Conservation (phyloP, 495 filamentous ascomycete species). For the Neurospora cerealis region DNA sequence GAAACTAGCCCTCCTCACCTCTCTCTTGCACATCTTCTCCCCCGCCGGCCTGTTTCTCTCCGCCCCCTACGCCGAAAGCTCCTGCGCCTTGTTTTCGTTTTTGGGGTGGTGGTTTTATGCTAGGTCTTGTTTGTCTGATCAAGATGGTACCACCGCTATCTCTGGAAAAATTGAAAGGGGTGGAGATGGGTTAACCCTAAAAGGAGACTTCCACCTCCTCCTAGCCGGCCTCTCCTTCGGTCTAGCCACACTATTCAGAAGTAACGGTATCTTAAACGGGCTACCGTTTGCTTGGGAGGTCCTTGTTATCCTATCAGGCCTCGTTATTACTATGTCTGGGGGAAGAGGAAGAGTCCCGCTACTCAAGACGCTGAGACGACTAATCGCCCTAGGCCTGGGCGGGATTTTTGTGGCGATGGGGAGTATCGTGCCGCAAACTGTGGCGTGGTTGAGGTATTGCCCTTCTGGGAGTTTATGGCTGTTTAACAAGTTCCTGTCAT, state of each 20-base stretch:
- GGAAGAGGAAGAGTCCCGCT: slow-evolving; percentile 2
- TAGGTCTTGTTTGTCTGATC: slow-evolving; percentile 32
- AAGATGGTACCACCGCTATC: slow-evolving; percentile 12
- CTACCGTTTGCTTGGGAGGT: slow-evolving; percentile 38
- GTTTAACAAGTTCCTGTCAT: not conserved
- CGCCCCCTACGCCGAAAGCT: slow-evolving; percentile 73
- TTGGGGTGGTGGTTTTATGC: slow-evolving; percentile 61
- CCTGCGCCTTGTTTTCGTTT: slow-evolving; percentile 73
- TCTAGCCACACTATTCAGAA: slow-evolving; percentile 62
- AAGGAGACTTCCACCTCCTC: slow-evolving; percentile 39
- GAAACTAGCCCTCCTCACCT: slow-evolving; percentile 53
- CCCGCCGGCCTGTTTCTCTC: slow-evolving; percentile 87
- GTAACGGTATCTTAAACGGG: slow-evolving; percentile 83
- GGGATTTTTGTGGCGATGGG: slow-evolving; percentile 59
- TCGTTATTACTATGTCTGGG: not conserved
- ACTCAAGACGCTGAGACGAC: slow-evolving; percentile 30
- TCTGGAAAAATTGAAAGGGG: slow-evolving; percentile 3
- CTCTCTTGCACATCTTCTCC: slow-evolving; percentile 67
- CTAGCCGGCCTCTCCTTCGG: slow-evolving; percentile 59
- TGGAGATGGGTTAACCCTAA: rapidly evolving
- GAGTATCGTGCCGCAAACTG: slow-evolving; percentile 57
- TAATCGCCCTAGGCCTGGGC: slow-evolving; percentile 48
- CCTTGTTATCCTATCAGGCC: slow-evolving; percentile 40
- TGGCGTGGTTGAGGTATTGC: slow-evolving; percentile 72
- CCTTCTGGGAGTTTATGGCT: not conserved